Evolutionary conservation across 2,329 filamentous ascomycete species (phyloP).

Genomic region (Blastomyces parvus): DNA sequence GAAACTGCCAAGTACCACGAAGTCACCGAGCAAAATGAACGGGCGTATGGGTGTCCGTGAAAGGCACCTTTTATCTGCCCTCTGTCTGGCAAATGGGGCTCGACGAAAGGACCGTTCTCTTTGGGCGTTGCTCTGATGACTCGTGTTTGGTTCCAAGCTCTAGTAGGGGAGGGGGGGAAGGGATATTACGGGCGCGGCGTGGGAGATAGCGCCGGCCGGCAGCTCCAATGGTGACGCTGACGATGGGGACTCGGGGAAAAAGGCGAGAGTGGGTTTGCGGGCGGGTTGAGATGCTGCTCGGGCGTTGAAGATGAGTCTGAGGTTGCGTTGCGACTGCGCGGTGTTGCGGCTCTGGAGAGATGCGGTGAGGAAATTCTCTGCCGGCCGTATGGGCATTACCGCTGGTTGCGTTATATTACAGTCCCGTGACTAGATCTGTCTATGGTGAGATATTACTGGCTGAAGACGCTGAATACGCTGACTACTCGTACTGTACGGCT

Average conservation of each 20-base stretch:
- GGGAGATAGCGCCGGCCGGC: conserved; percentile 2
- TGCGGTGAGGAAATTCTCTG: conserved; percentile 1
- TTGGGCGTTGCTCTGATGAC: background rate
- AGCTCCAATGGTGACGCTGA: conserved; percentile 1
- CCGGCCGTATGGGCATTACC: background rate
- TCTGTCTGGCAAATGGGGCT: background rate
- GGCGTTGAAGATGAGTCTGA: background rate
- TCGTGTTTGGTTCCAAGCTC: background rate
- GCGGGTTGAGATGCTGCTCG: background rate
- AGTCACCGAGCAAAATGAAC: background rate
- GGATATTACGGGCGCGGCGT: background rate
- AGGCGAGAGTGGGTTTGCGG: background rate
- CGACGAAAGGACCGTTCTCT: background rate
- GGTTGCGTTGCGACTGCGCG: background rate
- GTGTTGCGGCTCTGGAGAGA: background rate
- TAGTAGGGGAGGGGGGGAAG: background rate
- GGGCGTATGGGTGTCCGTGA: background rate
- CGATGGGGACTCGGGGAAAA: background rate
- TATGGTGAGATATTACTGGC: background rate
- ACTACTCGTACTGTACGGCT: background rate
- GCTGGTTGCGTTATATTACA: background rate
- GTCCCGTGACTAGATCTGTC: background rate
- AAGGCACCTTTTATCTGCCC: background rate
- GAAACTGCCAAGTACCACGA: background rate
- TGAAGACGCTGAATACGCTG: background rate